Base-by-base conservation (phyloP, 495 filamentous ascomycete species). In the Penicillium verhagenii region DNA sequence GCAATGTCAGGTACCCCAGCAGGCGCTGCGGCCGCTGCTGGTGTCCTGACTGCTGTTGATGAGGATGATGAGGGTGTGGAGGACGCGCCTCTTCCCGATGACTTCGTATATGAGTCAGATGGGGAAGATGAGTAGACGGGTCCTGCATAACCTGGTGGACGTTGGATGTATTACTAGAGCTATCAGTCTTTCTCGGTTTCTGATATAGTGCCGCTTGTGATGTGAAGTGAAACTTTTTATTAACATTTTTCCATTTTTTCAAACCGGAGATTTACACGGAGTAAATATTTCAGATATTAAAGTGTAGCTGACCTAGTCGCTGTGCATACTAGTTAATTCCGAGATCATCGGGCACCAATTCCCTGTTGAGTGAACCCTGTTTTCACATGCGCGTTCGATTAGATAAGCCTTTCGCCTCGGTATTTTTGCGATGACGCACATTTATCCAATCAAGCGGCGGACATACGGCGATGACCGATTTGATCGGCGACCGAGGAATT, bases 31-130 rank as follows among this genome's bases (percentile, higher is more conserved):
- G 88, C 88, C 0, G 90, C 88, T 3, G 92, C 89, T 0, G 90
- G 83, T 40, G 89, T 92, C 2, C 74, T 96, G 58, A 92, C 86
- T 8, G 87, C 90, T 0, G 83, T 92, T 11, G 88, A 95, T 59
- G 91, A 96, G 71, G 92, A 96, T 64, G 86, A 83, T 18, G 90
- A 83, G 47, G 90, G 86, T 11, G 88, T 81, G 11, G 87, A 92
- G 62, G 92, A 96, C 61, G 92, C 93, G 2, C 78, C 84, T 14
- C 67, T 86, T 21, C 93, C 93, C 13, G 75, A 80, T 16, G 89
- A 92, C 26, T 97, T 97, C 69, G 86, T 92, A 16, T 96, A 97
- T 65, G 84, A 88, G 58, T 86, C 86, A 11, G 91, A 95, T 44
- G 81, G 80, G 4, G 87, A 87, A 53, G 84, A 82, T 11, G 82